Conservation (phyloP, 2,329 filamentous ascomycete genomes). For the Trichoderma sp. region DNA sequence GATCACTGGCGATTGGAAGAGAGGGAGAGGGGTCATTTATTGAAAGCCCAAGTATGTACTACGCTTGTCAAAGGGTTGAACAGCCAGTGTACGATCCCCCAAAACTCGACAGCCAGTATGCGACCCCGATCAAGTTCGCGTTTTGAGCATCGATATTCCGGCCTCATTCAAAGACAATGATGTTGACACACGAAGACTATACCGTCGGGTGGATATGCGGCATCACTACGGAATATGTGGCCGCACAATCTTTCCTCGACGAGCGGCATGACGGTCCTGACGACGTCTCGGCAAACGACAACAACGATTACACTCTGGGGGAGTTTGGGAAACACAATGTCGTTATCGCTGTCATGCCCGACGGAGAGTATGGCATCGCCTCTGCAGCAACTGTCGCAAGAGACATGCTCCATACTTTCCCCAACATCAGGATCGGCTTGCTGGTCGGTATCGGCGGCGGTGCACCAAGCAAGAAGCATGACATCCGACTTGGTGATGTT, state of each 20-base stretch:
- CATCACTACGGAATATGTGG: neutral
- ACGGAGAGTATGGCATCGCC: conserved; percentile 27
- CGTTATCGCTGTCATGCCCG: conserved; percentile 30
- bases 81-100: neutral
- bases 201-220: neutral
- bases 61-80: no score
- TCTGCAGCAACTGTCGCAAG: conserved; percentile 33
- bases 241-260: neutral
- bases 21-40: no score
- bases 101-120: neutral
- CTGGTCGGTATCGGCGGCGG: conserved; percentile 30
- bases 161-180: neutral
- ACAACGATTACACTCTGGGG: conserved; percentile 29
- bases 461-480: conserved; percentile 38
- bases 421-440: conserved; percentile 35
- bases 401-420: conserved; percentile 38
- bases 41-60: no score
- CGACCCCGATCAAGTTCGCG: neutral
- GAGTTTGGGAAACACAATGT: conserved; percentile 30
- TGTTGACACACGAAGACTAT: neutral
- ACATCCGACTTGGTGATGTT: conserved; percentile 40
- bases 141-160: no score
- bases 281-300: conserved; percentile 15
- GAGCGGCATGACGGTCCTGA: neutral
- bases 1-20: no score